phyloP scores from a whole-genome alignment of 2,329 filamentous ascomycete species.

The Aspergillus pseudoglaucus region DNA sequence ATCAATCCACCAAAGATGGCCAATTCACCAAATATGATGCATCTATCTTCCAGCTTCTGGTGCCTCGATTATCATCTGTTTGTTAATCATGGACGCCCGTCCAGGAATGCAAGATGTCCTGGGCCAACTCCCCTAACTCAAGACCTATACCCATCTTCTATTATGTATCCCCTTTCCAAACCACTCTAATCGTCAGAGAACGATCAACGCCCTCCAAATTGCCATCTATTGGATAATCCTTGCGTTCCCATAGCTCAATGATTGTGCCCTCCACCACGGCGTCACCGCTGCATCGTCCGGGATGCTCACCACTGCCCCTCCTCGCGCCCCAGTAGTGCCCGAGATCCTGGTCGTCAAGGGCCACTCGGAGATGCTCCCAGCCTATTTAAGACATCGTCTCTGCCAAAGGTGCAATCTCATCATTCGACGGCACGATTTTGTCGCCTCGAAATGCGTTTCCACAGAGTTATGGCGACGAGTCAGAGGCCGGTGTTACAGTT shows the following conservation, averaged over 20 bases:
- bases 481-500: slow-evolving; percentile 15
- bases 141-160: slow-evolving; percentile 16
- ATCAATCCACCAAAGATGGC: too few relatives aligned
- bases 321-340: too few relatives aligned
- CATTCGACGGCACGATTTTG: slow-evolving; percentile 26
- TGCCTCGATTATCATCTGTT: too few relatives aligned
- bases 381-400: not conserved
- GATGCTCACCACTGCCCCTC: not conserved
- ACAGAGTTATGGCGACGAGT: slow-evolving; percentile 13
- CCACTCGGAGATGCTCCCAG: not conserved
- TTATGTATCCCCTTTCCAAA: slow-evolving; percentile 12
- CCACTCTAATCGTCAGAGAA: not conserved
- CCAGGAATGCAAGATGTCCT: slow-evolving; percentile 10
- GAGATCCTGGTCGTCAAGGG: not conserved
- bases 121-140: slow-evolving; percentile 16
- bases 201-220: not conserved
- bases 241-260: not conserved
- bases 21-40: too few relatives aligned
- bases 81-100: too few relatives aligned
- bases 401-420: slow-evolving; percentile 17
- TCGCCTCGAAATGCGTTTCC: slow-evolving; percentile 22
- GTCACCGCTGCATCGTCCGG: not conserved
- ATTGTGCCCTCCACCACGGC: not conserved
- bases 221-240: not conserved
- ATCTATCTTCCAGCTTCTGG: too few relatives aligned